These are phyloP conservation scores for Anethum foeniculum DNA, from an alignment of 140 eudicot genomes.

Conservation along the genomic window DNA sequence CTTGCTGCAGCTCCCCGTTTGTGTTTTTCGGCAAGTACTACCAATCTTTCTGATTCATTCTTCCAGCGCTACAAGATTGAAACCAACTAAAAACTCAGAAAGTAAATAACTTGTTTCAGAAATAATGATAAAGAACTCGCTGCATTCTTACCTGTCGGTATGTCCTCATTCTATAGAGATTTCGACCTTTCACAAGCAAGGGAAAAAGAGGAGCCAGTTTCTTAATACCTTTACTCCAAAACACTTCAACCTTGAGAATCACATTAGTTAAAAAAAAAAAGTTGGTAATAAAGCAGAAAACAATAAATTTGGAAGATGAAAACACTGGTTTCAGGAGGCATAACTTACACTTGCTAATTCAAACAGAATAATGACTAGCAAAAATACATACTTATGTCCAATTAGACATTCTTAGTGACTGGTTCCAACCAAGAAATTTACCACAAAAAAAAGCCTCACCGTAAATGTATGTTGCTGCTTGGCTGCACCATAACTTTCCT, in stretches of 20 bases:
- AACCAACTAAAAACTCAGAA: not conserved
- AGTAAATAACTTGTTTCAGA: not conserved
- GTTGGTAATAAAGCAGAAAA: not conserved
- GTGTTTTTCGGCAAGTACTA: slow-evolving; percentile 78
- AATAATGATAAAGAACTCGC: not conserved
- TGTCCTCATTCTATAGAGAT: slow-evolving; percentile 66
- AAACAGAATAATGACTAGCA: not conserved
- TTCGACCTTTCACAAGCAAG: slow-evolving; percentile 87
- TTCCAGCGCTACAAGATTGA: slow-evolving; percentile 46
- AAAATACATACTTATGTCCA: not conserved
- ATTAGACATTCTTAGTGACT: not conserved
- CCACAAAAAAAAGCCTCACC: slow-evolving; percentile 29
- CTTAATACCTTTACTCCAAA: slow-evolving; percentile 64
- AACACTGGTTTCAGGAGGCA: not conserved
- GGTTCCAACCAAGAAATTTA: not conserved
- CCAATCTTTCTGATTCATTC: slow-evolving; percentile 55
- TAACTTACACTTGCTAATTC: not conserved
- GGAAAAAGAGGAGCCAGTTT: slow-evolving; percentile 55
- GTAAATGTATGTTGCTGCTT: slow-evolving; percentile 94
- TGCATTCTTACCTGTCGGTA: slow-evolving; percentile 53
- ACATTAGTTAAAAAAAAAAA: not conserved
- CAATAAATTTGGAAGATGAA: not conserved
- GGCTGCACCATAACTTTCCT: slow-evolving; percentile 90
- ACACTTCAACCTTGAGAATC: slow-evolving; percentile 61
- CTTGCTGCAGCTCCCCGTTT: slow-evolving; percentile 76